Conservation (phyloP, 2,329 filamentous ascomycete species). For the Venturia nashicola region DNA sequence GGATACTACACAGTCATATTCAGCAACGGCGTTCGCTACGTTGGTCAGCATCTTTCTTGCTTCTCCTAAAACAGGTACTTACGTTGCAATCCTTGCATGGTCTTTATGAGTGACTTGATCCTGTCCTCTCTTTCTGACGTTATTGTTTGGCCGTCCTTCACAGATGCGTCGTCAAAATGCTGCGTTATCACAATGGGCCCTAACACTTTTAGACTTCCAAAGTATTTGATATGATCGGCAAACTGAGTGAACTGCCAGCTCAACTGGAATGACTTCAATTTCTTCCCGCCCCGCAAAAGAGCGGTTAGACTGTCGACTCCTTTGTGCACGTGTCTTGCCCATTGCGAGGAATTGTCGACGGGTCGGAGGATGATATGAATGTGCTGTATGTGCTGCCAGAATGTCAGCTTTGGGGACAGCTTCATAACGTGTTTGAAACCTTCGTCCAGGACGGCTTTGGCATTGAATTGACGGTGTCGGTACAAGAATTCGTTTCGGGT, state of each 20-base stretch:
- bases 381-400: constrained; percentile 7
- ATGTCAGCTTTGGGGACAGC: neutral
- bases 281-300: constrained; percentile 6
- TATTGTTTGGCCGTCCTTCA: neutral
- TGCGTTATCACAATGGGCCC: neutral
- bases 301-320: neutral
- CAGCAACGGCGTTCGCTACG: neutral
- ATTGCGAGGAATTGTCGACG: neutral
- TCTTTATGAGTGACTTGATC: neutral
- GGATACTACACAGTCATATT: neutral
- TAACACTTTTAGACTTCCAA: neutral
- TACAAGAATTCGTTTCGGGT: constrained; percentile 5
- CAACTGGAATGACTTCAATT: neutral
- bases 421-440: neutral
- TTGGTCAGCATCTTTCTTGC: neutral
- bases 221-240: neutral
- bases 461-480: neutral
- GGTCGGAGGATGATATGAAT: neutral
- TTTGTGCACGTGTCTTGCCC: neutral
- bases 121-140: neutral
- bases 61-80: neutral
- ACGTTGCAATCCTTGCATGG: neutral
- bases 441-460: neutral
- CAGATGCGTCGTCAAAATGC: neutral
- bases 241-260: neutral